Percentiles rank a stretch among this genome's conserved stretches.
These are phyloP conservation scores for Cryptococcus sp. DNA, from an alignment of 1,284 basidiomycete species.

Conservation along the genomic window DNA sequence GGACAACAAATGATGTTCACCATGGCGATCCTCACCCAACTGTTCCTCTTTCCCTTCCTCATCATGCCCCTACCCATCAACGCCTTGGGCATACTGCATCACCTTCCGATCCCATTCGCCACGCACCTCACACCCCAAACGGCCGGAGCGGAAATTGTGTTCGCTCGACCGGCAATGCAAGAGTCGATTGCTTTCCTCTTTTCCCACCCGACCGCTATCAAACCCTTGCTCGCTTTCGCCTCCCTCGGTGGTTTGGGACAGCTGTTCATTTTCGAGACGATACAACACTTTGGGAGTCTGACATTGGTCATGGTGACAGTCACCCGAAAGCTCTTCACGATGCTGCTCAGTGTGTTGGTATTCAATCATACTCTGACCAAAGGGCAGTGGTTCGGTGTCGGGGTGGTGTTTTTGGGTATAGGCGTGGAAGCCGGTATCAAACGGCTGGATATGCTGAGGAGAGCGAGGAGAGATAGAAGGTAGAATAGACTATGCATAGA, in stretches of 20 bases:
- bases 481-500: background rate
- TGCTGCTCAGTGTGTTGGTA: constrained; percentile 89
- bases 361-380: constrained; percentile 79
- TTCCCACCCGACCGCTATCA: constrained; percentile 69
- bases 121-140: constrained; percentile 53
- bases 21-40: constrained; percentile 65
- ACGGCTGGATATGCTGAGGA: constrained; percentile 31
- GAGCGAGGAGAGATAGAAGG: constrained; percentile 23
- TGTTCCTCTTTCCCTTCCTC: constrained; percentile 60
- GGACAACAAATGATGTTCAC: constrained; percentile 99
- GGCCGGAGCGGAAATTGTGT: constrained; percentile 10
- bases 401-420: constrained; percentile 86
- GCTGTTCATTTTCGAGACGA: constrained; percentile 96
- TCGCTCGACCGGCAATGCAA: constrained; percentile 60
- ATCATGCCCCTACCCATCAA: constrained; percentile 41
- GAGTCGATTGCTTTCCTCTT: constrained; percentile 69
- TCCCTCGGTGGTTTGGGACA: constrained; percentile 89
- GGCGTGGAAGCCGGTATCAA: constrained; percentile 88
- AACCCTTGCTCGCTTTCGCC: constrained; percentile 78
- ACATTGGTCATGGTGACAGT: constrained; percentile 91
- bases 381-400: constrained; percentile 89
- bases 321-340: constrained; percentile 97
- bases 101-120: constrained; percentile 29
- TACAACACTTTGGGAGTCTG: constrained; percentile 90
- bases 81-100: constrained; percentile 25